phyloP scores from a whole-genome alignment of 2,329 filamentous ascomycete species.

The Stromatinia cepivora region DNA sequence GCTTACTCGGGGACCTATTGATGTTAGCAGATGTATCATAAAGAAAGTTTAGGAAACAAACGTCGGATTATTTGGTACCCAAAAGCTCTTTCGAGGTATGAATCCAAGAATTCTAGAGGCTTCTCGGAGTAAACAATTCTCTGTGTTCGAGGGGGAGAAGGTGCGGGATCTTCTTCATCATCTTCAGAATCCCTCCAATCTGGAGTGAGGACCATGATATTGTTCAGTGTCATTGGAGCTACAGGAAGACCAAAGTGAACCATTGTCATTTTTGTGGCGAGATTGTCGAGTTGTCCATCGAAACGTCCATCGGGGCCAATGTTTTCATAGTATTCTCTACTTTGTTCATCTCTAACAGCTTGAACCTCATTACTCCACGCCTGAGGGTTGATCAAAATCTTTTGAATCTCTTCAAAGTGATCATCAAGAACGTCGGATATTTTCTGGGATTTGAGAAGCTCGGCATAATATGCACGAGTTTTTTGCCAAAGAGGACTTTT shows the following conservation, averaged over 20 bases:
- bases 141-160: slow-evolving; percentile 26
- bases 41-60: background rate
- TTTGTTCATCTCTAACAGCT: slow-evolving; percentile 1
- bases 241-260: slow-evolving; percentile 39
- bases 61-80: slow-evolving; percentile 35
- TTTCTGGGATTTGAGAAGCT: background rate
- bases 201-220: slow-evolving; percentile 27
- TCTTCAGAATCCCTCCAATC: slow-evolving; percentile 26
- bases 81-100: slow-evolving; percentile 35
- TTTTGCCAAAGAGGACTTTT: background rate
- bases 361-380: slow-evolving; percentile 12
- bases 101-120: slow-evolving; percentile 38
- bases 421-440: slow-evolving; percentile 11
- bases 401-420: slow-evolving; percentile 18
- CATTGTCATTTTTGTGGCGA: slow-evolving; percentile 40
- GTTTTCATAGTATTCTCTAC: slow-evolving; percentile 15
- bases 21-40: background rate
- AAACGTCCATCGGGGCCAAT: slow-evolving; percentile 14
- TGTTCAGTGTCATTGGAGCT: slow-evolving; percentile 34
- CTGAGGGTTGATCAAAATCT: slow-evolving; percentile 13
- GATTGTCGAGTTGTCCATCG: slow-evolving; percentile 31
- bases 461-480: slow-evolving; percentile 4
- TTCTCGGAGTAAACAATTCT: slow-evolving; percentile 34
- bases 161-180: slow-evolving; percentile 27
- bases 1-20: slow-evolving; percentile 8